Evolutionary conservation across 768 basidiomycete genomes (phyloP).

Genomic region (Ephemerocybe angulata): DNA sequence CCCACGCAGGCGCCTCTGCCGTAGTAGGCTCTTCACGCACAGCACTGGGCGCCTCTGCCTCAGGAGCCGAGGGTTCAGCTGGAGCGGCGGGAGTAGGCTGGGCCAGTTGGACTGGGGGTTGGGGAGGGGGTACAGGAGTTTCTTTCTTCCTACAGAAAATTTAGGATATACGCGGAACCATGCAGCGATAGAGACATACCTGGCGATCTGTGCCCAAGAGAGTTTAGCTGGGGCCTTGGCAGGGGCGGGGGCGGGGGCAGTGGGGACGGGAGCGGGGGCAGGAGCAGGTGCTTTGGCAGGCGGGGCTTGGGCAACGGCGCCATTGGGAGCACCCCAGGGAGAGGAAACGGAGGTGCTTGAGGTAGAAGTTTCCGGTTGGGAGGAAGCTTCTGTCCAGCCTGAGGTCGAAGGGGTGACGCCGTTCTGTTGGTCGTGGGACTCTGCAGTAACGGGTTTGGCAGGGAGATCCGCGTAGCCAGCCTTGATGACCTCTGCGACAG

Average conservation of each 20-base stretch:
- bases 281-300: conserved; percentile 20
- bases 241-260: conserved; percentile 40
- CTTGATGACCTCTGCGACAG: conserved; percentile 14
- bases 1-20: conserved; percentile 63
- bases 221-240: conserved; percentile 71
- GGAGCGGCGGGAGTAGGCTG: conserved; percentile 21
- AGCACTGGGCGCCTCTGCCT: conserved; percentile 29
- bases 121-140: conserved; percentile 48
- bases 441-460: conserved; percentile 19
- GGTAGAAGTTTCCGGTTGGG: conserved; percentile 30
- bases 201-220: conserved; percentile 84
- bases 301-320: background rate
- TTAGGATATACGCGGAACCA: conserved; percentile 5
- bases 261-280: conserved; percentile 18
- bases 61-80: conserved; percentile 27
- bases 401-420: conserved; percentile 22
- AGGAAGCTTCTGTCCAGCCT: conserved; percentile 29
- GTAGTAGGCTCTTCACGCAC: conserved; percentile 78
- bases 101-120: too few relatives aligned
- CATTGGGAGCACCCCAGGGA: conserved; percentile 25
- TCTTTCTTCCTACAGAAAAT: conserved; percentile 45
- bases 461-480: conserved; percentile 7
- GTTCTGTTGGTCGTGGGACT: conserved; percentile 29
- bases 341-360: conserved; percentile 25
- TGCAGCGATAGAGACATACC: conserved; percentile 39